A percentile compares a stretch with the other conserved stretches of the same genome.
Conservation (phyloP, 2,329 filamentous ascomycete species). For the Botrytis cinerea region DNA sequence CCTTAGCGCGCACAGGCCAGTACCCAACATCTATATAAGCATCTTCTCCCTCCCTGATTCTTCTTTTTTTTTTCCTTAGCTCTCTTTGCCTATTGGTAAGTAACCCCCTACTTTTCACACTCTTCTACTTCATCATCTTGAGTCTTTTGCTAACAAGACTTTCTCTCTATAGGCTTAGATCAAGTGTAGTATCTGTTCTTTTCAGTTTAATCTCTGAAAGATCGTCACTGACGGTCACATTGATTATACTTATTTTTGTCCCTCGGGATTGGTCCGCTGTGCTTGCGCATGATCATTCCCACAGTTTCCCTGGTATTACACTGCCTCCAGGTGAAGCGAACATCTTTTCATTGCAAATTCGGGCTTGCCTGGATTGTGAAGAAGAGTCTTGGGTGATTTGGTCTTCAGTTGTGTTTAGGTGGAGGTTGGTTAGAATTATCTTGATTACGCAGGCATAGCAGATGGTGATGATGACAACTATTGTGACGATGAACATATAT, state of each 20-base stretch:
- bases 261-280: slow-evolving; percentile 59
- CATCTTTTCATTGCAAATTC: slow-evolving; percentile 57
- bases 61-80: slow-evolving; percentile 46
- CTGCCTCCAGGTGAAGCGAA: slow-evolving; percentile 72
- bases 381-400: slow-evolving; percentile 48
- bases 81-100: slow-evolving; percentile 56
- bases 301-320: slow-evolving; percentile 78
- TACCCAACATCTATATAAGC: background rate
- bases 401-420: background rate
- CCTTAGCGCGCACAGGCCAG: background rate
- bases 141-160: slow-evolving; percentile 46
- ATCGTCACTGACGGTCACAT: slow-evolving; percentile 67
- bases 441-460: no score
- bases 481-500: no score
- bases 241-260: slow-evolving; percentile 84
- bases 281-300: slow-evolving; percentile 67
- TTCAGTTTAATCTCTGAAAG: slow-evolving; percentile 97
- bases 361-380: slow-evolving; percentile 56
- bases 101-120: background rate
- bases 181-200: slow-evolving; percentile 93
- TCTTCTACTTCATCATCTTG: no score
- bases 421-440: background rate
- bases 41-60: slow-evolving; percentile 6
- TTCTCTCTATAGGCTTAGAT: slow-evolving; percentile 56
- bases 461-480: no score